phyloP scores from a whole-genome alignment of 2,329 filamentous ascomycete genomes.

The Sporothrix pallida region DNA sequence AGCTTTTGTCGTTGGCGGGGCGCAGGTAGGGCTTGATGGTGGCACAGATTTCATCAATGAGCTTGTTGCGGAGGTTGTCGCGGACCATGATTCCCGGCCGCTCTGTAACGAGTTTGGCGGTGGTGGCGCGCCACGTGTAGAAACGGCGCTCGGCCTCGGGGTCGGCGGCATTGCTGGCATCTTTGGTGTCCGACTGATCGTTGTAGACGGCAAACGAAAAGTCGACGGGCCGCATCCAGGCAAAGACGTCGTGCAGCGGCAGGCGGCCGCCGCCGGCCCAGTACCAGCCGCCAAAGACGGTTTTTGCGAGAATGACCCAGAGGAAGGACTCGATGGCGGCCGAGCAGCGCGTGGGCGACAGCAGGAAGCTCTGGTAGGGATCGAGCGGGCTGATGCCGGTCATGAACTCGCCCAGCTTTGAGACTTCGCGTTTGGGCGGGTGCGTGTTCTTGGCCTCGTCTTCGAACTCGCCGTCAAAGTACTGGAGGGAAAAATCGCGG shows the following conservation, averaged over 20 bases:
- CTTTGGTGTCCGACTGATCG: not conserved
- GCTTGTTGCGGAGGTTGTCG: constrained; percentile 25
- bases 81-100: constrained; percentile 6
- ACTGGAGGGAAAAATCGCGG: constrained; percentile 33
- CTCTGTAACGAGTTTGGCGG: constrained; percentile 29
- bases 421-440: not conserved
- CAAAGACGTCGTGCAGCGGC: constrained; percentile 17
- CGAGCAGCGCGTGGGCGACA: constrained; percentile 28
- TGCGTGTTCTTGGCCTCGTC: not conserved
- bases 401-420: constrained; percentile 29
- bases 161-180: not conserved
- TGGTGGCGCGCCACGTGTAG: constrained; percentile 33
- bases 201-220: constrained; percentile 10
- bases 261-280: constrained; percentile 30
- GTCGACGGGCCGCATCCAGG: constrained; percentile 30
- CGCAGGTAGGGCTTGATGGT: constrained; percentile 28
- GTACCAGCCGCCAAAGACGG: constrained; percentile 32
- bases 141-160: constrained; percentile 33
- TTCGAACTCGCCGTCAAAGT: constrained; percentile 23
- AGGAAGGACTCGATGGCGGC: constrained; percentile 31
- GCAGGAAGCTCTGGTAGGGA: constrained; percentile 28
- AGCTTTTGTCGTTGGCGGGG: constrained; percentile 22
- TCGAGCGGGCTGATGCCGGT: constrained; percentile 21
- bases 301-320: constrained; percentile 28
- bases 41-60: constrained; percentile 29